Evolutionary conservation across 108 stramenopile species (phyloP).

Genomic region (Skeletonema tropicum): DNA sequence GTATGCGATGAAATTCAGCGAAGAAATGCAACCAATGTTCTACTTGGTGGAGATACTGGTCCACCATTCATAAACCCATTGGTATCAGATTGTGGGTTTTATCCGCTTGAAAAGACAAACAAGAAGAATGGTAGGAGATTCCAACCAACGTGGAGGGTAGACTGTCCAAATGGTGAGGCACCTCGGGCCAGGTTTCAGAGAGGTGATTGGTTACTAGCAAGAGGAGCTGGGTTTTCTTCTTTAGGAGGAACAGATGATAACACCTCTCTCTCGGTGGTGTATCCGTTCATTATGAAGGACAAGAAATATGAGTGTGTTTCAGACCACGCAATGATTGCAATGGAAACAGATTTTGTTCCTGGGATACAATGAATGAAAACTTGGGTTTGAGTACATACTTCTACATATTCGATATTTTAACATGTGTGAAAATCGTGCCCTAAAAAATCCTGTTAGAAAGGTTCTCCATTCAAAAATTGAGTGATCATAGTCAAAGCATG

Average conservation of each 20-base stretch:
- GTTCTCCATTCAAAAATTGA: conserved; percentile 61
- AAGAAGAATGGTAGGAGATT: conserved; percentile 12
- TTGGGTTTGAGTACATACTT: neutral
- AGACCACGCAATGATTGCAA: conserved; percentile 10
- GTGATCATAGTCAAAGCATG: conserved; percentile 86
- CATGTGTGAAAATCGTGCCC: too few species aligned
- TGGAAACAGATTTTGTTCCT: conserved; percentile 11
- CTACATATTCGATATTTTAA: too few species aligned
- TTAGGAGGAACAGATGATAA: neutral
- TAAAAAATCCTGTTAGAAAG: neutral
- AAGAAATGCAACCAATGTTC: conserved; percentile 4
- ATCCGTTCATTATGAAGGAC: conserved; percentile 6
- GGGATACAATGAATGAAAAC: neutral
- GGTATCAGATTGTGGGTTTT: conserved; percentile 7
- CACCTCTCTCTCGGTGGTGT: neutral
- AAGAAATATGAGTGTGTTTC: conserved; percentile 13
- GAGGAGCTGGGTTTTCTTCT: neutral
- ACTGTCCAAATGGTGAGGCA: conserved; percentile 1
- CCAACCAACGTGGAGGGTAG: conserved; percentile 11
- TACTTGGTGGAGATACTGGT: conserved; percentile 2
- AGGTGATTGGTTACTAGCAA: conserved; percentile 3
- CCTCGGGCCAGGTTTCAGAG: conserved; percentile 1
- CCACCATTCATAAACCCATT: conserved; percentile 2
- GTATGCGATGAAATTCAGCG: conserved; percentile 3
- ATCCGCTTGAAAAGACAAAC: conserved; percentile 11